Conservation (phyloP, 2,329 filamentous ascomycete genomes). For the Sporothrix sp. region DNA sequence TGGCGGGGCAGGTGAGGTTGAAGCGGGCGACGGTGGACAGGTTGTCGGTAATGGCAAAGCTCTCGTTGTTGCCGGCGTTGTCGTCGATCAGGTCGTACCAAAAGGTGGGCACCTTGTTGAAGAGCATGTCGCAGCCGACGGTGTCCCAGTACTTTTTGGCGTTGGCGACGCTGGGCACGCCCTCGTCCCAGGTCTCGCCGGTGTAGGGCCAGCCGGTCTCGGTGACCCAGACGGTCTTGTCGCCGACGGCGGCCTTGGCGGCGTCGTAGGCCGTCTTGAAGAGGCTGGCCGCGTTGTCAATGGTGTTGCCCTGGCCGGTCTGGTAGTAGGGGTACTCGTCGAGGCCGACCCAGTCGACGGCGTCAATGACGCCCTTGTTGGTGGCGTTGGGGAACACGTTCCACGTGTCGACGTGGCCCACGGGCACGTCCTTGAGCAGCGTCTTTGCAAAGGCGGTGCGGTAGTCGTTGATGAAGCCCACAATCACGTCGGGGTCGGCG, state of each 20-base stretch:
- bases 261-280: conserved; percentile 43
- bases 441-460: conserved; percentile 43
- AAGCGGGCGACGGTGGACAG: conserved; percentile 42
- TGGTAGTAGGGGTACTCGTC: conserved; percentile 61
- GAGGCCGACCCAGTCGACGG: conserved; percentile 54
- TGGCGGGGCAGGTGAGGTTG: conserved; percentile 43
- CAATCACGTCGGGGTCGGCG: conserved; percentile 46
- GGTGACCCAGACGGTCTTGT: conserved; percentile 18
- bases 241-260: conserved; percentile 32
- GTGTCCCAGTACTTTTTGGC: conserved; percentile 55
- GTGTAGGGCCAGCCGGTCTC: conserved; percentile 45
- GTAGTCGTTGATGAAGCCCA: conserved; percentile 57
- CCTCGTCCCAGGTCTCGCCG: conserved; percentile 45
- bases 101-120: conserved; percentile 46
- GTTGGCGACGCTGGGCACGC: conserved; percentile 45
- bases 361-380: conserved; percentile 51
- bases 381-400: conserved; percentile 50
- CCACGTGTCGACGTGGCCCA: conserved; percentile 63
- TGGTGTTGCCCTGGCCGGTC: conserved; percentile 43
- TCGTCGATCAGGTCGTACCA: conserved; percentile 55
- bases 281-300: conserved; percentile 43
- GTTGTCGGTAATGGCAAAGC: conserved; percentile 47
- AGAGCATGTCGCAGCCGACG: conserved; percentile 50
- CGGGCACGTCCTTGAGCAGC: conserved; percentile 35
- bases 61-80: conserved; percentile 48